phyloP scores from a whole-genome alignment of 164 flowering plant genomes.

The Kingdonia uniflora region DNA sequence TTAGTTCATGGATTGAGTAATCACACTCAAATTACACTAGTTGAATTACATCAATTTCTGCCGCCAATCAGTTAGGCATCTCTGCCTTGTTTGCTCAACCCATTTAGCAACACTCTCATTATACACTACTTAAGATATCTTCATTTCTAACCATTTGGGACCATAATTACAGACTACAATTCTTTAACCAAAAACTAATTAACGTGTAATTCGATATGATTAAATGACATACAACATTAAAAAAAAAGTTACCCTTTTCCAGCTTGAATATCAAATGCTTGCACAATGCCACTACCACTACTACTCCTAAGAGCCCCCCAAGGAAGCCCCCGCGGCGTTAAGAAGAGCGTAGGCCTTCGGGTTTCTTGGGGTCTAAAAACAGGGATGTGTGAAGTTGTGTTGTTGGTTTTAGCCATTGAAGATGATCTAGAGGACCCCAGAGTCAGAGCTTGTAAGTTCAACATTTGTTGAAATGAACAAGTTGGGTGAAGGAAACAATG shows the following conservation, averaged over 20 bases:
- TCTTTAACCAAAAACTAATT: not conserved
- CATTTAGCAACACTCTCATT: no score
- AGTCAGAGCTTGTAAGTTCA: no score
- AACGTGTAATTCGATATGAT: no score
- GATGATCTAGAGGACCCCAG: no score
- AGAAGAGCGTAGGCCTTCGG: not conserved
- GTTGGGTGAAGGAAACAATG: no score
- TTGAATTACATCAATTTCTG: not conserved
- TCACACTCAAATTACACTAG: not conserved
- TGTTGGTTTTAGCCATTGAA: no score
- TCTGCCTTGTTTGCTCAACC: no score
- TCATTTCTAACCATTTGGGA: not conserved
- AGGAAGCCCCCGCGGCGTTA: not conserved
- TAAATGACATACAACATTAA: not conserved
- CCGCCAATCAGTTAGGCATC: not conserved
- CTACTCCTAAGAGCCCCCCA: not conserved
- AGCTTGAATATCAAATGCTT: conserved; percentile 32
- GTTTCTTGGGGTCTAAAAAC: no score
- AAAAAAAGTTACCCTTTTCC: conserved; percentile 37
- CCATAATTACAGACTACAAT: not conserved
- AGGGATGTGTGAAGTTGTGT: no score
- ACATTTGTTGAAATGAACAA: no score
- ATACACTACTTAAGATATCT: not conserved
- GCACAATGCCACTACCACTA: not conserved
- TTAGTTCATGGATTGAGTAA: not conserved